phyloP scores from a whole-genome alignment of 202 grass and related monocot species.

The Setaria italica region DNA sequence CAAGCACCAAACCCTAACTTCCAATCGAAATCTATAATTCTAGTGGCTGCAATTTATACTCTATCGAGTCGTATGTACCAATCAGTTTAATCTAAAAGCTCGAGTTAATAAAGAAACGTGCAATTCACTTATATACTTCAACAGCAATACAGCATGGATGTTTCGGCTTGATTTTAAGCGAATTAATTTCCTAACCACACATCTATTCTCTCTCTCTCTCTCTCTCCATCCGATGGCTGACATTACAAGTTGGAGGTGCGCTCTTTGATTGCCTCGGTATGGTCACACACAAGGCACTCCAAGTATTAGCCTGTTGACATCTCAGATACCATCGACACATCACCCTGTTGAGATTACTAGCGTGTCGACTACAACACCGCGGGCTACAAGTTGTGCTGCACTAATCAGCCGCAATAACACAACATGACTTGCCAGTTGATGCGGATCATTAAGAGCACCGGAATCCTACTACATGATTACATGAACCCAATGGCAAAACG shows the following conservation, averaged over 20 bases:
- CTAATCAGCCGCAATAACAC: constrained; percentile 33
- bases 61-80: no score
- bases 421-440: constrained; percentile 19
- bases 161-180: not conserved
- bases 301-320: not conserved
- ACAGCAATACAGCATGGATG: no score
- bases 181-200: not conserved
- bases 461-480: constrained; percentile 39
- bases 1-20: no score
- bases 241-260: not conserved
- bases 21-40: no score
- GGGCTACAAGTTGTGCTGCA: not conserved
- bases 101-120: no score
- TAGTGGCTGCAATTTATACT: no score
- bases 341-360: not conserved
- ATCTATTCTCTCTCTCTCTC: not conserved
- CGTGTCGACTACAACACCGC: constrained; percentile 11
- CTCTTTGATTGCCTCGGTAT: not conserved
- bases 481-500: not conserved
- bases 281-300: not conserved
- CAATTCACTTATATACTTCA: no score
- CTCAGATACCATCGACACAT: not conserved
- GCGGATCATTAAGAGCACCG: constrained; percentile 3
- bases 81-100: no score
- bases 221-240: not conserved